A percentile compares a stretch with the other conserved stretches of the same genome.
Evolutionary conservation across 495 filamentous ascomycete genomes (phyloP).

Genomic region (Annulohypoxylon stygium): DNA sequence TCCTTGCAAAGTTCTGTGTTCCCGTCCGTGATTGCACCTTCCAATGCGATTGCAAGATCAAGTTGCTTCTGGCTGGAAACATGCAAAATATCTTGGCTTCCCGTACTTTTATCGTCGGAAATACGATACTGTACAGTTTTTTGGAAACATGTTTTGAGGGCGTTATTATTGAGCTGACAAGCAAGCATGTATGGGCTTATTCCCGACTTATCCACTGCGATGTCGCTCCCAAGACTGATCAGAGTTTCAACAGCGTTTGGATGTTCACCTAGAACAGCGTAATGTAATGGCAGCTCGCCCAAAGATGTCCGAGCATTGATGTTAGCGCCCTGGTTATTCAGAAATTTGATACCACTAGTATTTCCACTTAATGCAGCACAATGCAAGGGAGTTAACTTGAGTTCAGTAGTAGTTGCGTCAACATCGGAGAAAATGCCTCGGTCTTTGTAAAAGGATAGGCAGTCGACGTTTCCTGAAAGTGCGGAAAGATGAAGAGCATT

Average conservation of each 20-base stretch:
- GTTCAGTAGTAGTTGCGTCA: not conserved
- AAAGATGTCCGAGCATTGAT: conserved; percentile 9
- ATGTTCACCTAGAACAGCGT: not conserved
- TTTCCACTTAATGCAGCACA: not conserved
- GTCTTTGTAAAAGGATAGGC: conserved; percentile 12
- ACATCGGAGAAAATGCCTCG: conserved; percentile 8
- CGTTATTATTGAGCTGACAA: not conserved
- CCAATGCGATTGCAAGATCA: not conserved
- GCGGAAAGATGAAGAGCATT: conserved; percentile 10
- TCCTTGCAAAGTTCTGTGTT: not conserved
- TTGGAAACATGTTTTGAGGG: not conserved
- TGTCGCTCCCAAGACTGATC: conserved; percentile 1
- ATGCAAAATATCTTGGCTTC: not conserved
- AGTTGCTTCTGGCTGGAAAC: not conserved
- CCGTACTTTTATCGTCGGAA: not conserved
- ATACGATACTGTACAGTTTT: not conserved
- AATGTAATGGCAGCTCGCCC: not conserved
- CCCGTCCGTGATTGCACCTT: not conserved
- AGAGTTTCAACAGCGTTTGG: not conserved
- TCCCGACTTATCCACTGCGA: not conserved
- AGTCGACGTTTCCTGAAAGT: conserved; percentile 10
- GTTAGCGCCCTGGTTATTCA: not conserved
- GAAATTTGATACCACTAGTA: conserved; percentile 1
- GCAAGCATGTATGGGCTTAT: conserved; percentile 3
- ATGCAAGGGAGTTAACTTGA: conserved; percentile 5